Conservation (phyloP, 306 rosid species). For the Casuarina glauca region DNA sequence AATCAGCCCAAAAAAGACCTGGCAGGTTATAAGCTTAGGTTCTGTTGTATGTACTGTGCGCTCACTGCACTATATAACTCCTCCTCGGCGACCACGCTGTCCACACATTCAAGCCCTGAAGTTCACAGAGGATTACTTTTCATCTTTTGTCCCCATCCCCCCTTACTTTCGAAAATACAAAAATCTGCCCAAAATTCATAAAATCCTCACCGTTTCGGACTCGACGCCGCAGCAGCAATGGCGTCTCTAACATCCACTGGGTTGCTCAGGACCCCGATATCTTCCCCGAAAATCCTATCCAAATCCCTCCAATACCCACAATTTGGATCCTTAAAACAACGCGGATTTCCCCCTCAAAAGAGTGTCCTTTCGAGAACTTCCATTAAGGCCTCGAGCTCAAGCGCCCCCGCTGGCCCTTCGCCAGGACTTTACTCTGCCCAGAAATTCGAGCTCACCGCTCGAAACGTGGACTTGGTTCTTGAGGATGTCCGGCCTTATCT, state of each 20-base stretch:
- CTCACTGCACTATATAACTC: no score
- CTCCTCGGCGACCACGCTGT: not conserved
- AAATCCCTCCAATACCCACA: slow-evolving; percentile 25
- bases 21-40: no score
- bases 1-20: no score
- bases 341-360: not conserved
- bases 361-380: slow-evolving; percentile 23
- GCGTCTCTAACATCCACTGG: slow-evolving; percentile 39
- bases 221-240: slow-evolving; percentile 27
- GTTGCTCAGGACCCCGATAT: slow-evolving; percentile 30
- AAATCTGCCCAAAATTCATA: not conserved
- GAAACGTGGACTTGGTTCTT: slow-evolving; percentile 83
- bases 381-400: slow-evolving; percentile 41
- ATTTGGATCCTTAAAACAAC: not conserved
- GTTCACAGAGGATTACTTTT: not conserved
- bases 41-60: no score
- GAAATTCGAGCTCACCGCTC: slow-evolving; percentile 63
- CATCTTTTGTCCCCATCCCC: not conserved
- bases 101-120: not conserved
- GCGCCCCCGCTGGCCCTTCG: slow-evolving; percentile 35
- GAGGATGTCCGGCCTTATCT: slow-evolving; percentile 95
- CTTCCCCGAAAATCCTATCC: not conserved
- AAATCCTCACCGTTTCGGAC: not conserved
- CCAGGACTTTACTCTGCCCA: slow-evolving; percentile 86
- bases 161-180: not conserved